Percentiles rank a stretch among this genome's conserved stretches.
Evolutionary conservation across 2,329 filamentous ascomycete species (phyloP).

Genomic region (Cytospora mali): DNA sequence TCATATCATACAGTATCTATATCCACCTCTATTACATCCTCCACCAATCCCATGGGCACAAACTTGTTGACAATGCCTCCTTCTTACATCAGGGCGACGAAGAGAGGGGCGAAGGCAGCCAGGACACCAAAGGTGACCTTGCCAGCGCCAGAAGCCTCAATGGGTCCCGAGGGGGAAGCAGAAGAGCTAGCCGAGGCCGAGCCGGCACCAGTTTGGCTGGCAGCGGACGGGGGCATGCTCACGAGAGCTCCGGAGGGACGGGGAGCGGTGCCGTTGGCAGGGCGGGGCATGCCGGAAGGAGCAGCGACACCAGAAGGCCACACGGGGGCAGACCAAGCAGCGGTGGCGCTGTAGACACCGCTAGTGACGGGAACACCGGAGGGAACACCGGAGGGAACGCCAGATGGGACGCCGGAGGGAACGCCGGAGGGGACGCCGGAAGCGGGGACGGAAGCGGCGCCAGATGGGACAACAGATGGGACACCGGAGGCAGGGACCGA

Average conservation of each 20-base stretch:
- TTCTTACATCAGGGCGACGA: conserved; percentile 25
- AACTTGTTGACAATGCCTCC: background rate
- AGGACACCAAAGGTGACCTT: conserved; percentile 27
- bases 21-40: conserved; percentile 12
- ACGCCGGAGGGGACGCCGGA: too few species aligned
- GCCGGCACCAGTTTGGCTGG: conserved; percentile 8
- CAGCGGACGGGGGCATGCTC: conserved; percentile 1
- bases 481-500: too few species aligned
- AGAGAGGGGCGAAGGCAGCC: conserved; percentile 25
- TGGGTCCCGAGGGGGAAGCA: conserved; percentile 5
- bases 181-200: conserved; percentile 1
- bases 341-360: background rate
- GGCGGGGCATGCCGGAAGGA: conserved; percentile 24
- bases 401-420: background rate
- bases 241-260: conserved; percentile 15
- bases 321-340: conserved; percentile 1
- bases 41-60: background rate
- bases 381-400: background rate
- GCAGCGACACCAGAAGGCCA: conserved; percentile 22
- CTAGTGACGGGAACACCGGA: background rate
- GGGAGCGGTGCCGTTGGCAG: conserved; percentile 23
- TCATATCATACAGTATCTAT: conserved; percentile 19
- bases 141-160: conserved; percentile 24
- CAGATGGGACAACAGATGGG: too few species aligned
- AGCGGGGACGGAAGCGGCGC: background rate